Base-by-base conservation (phyloP, 495 filamentous ascomycete species). In the Penicillium atrosanguineum region DNA sequence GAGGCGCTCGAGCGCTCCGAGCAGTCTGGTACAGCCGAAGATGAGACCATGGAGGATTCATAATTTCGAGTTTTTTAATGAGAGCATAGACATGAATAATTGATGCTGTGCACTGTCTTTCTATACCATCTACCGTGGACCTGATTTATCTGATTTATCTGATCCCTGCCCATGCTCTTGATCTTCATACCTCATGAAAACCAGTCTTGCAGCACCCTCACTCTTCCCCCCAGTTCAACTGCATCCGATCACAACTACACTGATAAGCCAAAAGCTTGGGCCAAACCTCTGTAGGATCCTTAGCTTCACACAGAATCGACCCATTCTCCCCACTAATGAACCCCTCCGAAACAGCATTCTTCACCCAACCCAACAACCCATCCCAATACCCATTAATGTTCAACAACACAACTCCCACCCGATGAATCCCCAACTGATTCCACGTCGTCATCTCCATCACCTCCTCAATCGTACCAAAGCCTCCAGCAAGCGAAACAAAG, bases 371-470 rank as follows among this genome's bases (percentile, higher is more conserved):
- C 53, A 95, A 57, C 51, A 98, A 68, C 4, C 91, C 91, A 74
- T 95, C 84, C 77, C 91, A 98, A 67, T 93, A 97, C 1, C 92
- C 91, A 47, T 90, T 85, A 26, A 93, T 79, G 70, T 97, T 97
- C 39, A 88, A 78, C 56, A 96, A 70, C 40, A 91, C 84, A 43
- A 98, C 82, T 0, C 88, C 89, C 53, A 82, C 80, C 51, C 78
- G 80, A 69, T 98, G 94, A 55, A 98, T 98, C 0, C 95, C 94
- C 51, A 98, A 69, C 72, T 97, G 94, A 69, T 97, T 97, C 94
- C 94, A 98, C 12, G 94, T 97, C 28, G 86, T 87, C 50, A 95
- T 87, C 80, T 98, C 94, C 75, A 97, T 93, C 49, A 97, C 75
- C 77, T 98, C 94, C 73, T 98, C 94, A 64, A 97, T 78, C 7